Evolutionary conservation across 2,329 filamentous ascomycete species (phyloP).

Genomic region (Ramularia endophylla): DNA sequence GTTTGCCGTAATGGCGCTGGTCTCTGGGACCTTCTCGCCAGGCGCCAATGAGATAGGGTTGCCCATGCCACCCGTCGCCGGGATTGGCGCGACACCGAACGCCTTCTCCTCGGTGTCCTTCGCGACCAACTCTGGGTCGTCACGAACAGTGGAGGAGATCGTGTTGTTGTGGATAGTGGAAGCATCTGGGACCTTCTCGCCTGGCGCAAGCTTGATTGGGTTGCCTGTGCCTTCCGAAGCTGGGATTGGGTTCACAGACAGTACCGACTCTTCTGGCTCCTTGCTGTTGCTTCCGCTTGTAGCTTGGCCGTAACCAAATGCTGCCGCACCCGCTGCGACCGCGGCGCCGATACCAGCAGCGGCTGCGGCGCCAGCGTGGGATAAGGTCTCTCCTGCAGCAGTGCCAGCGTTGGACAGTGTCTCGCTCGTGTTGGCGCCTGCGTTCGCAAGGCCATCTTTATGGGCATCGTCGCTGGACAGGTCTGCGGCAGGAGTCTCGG

Average conservation of each 20-base stretch:
- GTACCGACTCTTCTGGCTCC: conserved; percentile 29
- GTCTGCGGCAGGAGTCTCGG: conserved; percentile 60
- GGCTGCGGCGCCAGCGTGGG: background rate
- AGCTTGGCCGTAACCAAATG: conserved; percentile 4
- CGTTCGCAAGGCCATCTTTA: conserved; percentile 9
- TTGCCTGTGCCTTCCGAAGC: conserved; percentile 60
- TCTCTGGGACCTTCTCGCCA: conserved; percentile 72
- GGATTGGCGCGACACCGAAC: conserved; percentile 53
- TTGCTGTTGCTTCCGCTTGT: background rate
- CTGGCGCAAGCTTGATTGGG: conserved; percentile 70
- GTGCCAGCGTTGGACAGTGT: conserved; percentile 16
- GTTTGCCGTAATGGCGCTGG: conserved; percentile 57
- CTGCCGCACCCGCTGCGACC: conserved; percentile 7
- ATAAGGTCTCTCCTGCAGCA: conserved; percentile 3
- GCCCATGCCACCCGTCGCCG: conserved; percentile 53
- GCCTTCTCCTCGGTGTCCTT: conserved; percentile 17
- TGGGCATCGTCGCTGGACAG: conserved; percentile 18
- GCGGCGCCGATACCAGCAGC: conserved; percentile 9
- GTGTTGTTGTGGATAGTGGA: conserved; percentile 61
- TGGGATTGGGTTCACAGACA: conserved; percentile 55
- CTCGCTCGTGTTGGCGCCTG: conserved; percentile 5
- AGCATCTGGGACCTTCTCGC: conserved; percentile 71
- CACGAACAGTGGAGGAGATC: conserved; percentile 56
- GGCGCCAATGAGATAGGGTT: conserved; percentile 77
- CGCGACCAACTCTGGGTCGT: conserved; percentile 58